Evolutionary conservation across 2,329 filamentous ascomycete genomes (phyloP).

Genomic region (Thermomyces lanuginosus): DNA sequence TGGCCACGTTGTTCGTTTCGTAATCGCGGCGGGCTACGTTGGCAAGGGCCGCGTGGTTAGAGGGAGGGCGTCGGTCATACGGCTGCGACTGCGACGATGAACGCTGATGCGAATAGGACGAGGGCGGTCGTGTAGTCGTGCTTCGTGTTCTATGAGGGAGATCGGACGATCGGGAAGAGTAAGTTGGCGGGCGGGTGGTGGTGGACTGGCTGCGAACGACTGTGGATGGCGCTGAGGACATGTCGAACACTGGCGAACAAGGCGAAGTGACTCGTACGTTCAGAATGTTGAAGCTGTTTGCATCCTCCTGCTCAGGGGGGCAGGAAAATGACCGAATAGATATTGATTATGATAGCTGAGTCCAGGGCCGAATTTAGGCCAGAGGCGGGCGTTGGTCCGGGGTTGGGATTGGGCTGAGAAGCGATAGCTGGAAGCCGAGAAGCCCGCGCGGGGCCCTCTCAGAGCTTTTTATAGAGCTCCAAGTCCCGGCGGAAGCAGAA

Average conservation of each 20-base stretch:
- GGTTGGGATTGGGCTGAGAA: too few relatives aligned
- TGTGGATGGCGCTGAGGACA: constrained; percentile 31
- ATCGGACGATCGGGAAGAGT: constrained; percentile 25
- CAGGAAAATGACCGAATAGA: too few relatives aligned
- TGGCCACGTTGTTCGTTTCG: constrained; percentile 53
- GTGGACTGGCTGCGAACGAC: constrained; percentile 36
- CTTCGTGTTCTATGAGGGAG: constrained; percentile 32
- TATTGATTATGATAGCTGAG: too few relatives aligned
- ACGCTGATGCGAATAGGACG: constrained; percentile 15
- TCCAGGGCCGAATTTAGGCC: too few relatives aligned
- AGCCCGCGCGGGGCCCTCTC: too few relatives aligned
- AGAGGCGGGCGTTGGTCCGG: too few relatives aligned
- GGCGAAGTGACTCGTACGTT: too few relatives aligned
- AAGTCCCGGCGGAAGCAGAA: too few relatives aligned
- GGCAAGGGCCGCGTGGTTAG: constrained; percentile 33
- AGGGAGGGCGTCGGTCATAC: constrained; percentile 30
- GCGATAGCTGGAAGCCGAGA: too few relatives aligned
- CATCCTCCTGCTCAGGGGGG: too few relatives aligned
- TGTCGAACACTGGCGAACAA: constrained; percentile 8
- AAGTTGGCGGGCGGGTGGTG: constrained; percentile 29
- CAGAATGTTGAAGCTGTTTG: too few relatives aligned
- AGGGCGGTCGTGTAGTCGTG: constrained; percentile 26
- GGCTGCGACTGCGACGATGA: constrained; percentile 25
- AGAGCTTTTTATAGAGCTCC: too few relatives aligned
- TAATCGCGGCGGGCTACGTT: constrained; percentile 51